Evolutionary conservation across 495 filamentous ascomycete species (phyloP), one percentile per base, ranked within the genome.

Genomic region (Daldinia childiae): DNA sequence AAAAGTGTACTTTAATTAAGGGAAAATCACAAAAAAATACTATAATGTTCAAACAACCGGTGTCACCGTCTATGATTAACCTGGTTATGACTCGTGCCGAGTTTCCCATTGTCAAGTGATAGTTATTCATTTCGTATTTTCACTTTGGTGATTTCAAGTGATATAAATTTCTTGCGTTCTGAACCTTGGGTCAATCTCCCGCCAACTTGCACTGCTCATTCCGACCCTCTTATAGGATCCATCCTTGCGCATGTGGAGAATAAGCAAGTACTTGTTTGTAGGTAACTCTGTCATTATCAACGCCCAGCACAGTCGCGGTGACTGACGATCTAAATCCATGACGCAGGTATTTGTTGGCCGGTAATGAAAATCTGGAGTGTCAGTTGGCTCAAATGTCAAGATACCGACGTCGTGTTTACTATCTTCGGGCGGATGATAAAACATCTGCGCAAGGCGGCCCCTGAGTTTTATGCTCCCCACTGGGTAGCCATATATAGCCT

Each of bases 281-380:
- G 60, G 51, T 0, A 65, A 50, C 19, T 65, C 50, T 1, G 65
- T 36, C 24, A 73, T 61, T 14, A 68, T 2, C 12, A 68, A 4
- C 6, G 36, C 65, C 64, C 55, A 73, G 32, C 70, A 73, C 3
- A 29, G 17, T 48, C 57, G 64, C 11, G 65, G 21, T 36, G 56
- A 34, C 6, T 19, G 65, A 17, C 70, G 70, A 52, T 73, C 61
- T 41, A 73, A 32, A 38, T 73, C 70, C 65, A 73, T 68, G 7
- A 68, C 61, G 7, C 70, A 73, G 8, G 50, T 21, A 19, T 24
- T 27, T 12, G 66, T 8, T 34, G 32, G 2, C n/a, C 7, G 34
- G 15, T 56, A 26, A 39, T 45, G 41, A 45, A 61, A 50, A n/a
- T 41, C 17, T 3, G 21, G 38, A 52, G 56, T 30, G 15, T 73